Conservation (phyloP, 331 rosid species). For the Rhamnella rubrinervis region DNA sequence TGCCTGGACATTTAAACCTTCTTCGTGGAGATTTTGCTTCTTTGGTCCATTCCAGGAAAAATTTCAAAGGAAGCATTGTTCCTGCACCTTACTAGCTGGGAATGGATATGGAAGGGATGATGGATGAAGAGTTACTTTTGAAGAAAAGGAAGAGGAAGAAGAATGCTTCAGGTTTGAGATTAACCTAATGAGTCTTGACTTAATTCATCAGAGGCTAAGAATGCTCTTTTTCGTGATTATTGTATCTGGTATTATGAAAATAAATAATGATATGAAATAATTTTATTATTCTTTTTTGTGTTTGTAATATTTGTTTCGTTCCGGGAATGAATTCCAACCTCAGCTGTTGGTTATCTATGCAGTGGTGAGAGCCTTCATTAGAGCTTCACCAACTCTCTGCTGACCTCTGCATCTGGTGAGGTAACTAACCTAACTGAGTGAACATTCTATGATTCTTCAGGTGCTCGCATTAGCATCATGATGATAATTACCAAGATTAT, state of each 20-base stretch:
- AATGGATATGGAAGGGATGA: constrained; percentile 25
- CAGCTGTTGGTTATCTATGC: constrained; percentile 54
- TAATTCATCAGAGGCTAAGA: constrained; percentile 26
- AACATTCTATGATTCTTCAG: not conserved
- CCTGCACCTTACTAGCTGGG: constrained; percentile 23
- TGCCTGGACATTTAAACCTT: constrained; percentile 5
- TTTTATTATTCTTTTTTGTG: not conserved
- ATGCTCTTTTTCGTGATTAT: constrained; percentile 12
- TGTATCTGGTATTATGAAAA: constrained; percentile 25
- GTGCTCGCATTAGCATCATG: constrained; percentile 7
- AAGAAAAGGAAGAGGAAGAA: constrained; percentile 15
- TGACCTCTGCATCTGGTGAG: constrained; percentile 66
- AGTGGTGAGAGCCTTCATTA: constrained; percentile 50
- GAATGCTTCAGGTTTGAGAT: constrained; percentile 60
- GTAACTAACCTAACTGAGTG: constrained; percentile 65
- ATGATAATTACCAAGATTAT: constrained; percentile 13
- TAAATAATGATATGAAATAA: constrained; percentile 25
- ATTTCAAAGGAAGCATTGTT: constrained; percentile 19
- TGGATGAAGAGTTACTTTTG: constrained; percentile 27
- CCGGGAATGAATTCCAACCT: constrained; percentile 35
- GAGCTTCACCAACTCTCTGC: constrained; percentile 46
- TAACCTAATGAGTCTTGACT: constrained; percentile 35
- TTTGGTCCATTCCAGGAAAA: constrained; percentile 16
- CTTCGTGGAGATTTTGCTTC: constrained; percentile 22
- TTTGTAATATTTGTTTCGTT: constrained; percentile 8